Percentiles rank a stretch among this genome's conserved stretches.
Evolutionary conservation across 108 stramenopile genomes (phyloP).

Genomic region (Poteriospumella lacustris): DNA sequence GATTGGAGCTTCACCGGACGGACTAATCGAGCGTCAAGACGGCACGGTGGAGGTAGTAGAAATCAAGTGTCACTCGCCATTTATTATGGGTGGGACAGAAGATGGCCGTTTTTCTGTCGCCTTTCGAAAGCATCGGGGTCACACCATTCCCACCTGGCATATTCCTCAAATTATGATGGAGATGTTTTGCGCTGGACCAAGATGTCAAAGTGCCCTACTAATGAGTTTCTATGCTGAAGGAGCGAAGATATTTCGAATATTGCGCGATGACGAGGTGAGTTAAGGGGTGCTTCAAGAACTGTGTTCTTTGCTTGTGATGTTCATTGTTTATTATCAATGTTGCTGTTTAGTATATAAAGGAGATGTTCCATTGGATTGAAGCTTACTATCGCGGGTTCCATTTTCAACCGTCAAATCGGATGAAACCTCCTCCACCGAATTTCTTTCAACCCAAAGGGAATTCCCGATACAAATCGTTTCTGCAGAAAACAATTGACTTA

Average conservation of each 20-base stretch:
- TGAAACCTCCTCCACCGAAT: not conserved
- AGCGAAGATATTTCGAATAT: not conserved
- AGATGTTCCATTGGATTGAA: not conserved
- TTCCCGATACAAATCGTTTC: too few species aligned
- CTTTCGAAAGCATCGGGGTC: too few species aligned
- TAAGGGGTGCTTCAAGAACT: not conserved
- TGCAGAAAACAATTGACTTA: too few species aligned
- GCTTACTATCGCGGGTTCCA: not conserved
- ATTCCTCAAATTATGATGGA: conserved; percentile 1
- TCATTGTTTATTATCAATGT: not conserved
- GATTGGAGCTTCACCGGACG: not conserved
- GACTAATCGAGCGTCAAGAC: not conserved
- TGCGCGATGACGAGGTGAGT: not conserved
- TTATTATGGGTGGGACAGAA: not conserved
- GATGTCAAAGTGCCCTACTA: not conserved
- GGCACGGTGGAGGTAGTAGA: not conserved
- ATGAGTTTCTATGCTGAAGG: not conserved
- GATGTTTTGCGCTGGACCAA: conserved; percentile 2
- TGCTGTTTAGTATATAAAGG: not conserved
- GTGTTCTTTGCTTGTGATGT: not conserved
- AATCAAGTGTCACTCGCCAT: not conserved
- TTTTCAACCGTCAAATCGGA: not conserved
- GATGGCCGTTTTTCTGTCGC: too few species aligned
- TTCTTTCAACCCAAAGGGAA: not conserved
- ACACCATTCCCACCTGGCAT: not conserved